phyloP scores from a whole-genome alignment of 306 rosid species.

The Arachis stenosperma region DNA sequence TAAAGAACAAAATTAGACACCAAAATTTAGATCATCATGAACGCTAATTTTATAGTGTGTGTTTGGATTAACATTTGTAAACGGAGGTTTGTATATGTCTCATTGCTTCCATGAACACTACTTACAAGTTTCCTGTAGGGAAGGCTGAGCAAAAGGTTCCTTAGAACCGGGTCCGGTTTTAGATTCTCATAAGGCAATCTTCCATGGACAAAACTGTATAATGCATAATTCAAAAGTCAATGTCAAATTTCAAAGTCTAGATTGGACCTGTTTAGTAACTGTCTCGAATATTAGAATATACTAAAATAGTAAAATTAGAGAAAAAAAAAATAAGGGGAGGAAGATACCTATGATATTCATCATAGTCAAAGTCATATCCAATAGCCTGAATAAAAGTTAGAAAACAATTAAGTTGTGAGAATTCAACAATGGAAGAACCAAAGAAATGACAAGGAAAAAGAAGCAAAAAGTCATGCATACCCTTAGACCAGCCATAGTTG shows the following conservation, averaged over 20 bases:
- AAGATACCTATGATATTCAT: constrained; percentile 84
- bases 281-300: too few species aligned
- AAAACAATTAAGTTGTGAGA: constrained; percentile 4
- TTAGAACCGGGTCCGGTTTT: constrained; percentile 82
- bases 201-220: constrained; percentile 87
- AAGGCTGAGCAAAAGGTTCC: constrained; percentile 68
- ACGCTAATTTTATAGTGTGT: too few species aligned
- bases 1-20: constrained; percentile 1
- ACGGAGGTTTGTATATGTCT: too few species aligned
- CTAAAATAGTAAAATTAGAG: constrained; percentile 13
- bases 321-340: constrained; percentile 5
- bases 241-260: constrained; percentile 11
- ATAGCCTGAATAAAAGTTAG: constrained; percentile 67
- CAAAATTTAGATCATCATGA: too few species aligned
- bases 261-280: too few species aligned
- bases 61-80: too few species aligned
- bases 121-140: constrained; percentile 89
- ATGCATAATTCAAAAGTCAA: background rate
- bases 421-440: constrained; percentile 9
- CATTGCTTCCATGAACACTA: constrained; percentile 17
- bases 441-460: background rate
- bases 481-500: constrained; percentile 99
- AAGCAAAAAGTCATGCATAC: constrained; percentile 56
- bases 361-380: constrained; percentile 96
- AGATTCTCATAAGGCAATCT: constrained; percentile 90